Percentiles rank a stretch among this genome's conserved stretches.
Evolutionary conservation across 352 stramenopile genomes (phyloP).

Genomic region (Phytophthora macrochlamydospora): DNA sequence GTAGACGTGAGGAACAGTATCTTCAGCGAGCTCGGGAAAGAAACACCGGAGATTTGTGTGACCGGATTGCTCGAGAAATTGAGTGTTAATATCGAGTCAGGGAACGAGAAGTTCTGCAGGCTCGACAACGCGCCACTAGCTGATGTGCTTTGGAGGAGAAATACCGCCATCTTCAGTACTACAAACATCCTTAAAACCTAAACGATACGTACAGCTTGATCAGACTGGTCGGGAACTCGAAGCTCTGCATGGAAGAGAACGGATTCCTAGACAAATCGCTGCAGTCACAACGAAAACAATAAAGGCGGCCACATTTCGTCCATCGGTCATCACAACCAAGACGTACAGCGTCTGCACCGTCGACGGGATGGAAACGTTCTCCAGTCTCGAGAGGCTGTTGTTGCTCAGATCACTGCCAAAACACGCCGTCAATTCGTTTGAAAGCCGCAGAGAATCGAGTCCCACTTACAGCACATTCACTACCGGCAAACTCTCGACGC

Average conservation of each 20-base stretch:
- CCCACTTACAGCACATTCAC: conserved; percentile 32
- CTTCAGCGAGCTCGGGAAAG: conserved; percentile 35
- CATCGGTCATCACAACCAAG: not conserved
- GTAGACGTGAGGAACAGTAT: conserved; percentile 29
- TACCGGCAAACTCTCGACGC: conserved; percentile 36
- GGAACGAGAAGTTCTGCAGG: conserved; percentile 41
- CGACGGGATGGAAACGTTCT: conserved; percentile 30
- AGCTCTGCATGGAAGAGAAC: conserved; percentile 33
- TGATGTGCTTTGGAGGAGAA: conserved; percentile 10
- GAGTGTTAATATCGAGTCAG: conserved; percentile 31
- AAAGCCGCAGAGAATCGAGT: no score
- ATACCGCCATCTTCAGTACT: not conserved
- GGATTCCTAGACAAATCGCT: conserved; percentile 47
- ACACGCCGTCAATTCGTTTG: not conserved
- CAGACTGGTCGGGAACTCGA: conserved; percentile 28
- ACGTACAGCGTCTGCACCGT: conserved; percentile 38
- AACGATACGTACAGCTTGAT: conserved; percentile 32
- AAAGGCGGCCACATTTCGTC: not conserved
- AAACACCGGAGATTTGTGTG: conserved; percentile 35
- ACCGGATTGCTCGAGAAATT: conserved; percentile 47
- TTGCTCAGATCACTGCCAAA: conserved; percentile 34
- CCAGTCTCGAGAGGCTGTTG: conserved; percentile 36
- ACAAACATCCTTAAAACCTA: not conserved
- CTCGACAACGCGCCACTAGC: conserved; percentile 32
- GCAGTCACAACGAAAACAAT: not conserved